These are phyloP conservation scores for Fusarium keratoplasticum DNA, from an alignment of 2,329 filamentous ascomycete species.

Conservation along the genomic window DNA sequence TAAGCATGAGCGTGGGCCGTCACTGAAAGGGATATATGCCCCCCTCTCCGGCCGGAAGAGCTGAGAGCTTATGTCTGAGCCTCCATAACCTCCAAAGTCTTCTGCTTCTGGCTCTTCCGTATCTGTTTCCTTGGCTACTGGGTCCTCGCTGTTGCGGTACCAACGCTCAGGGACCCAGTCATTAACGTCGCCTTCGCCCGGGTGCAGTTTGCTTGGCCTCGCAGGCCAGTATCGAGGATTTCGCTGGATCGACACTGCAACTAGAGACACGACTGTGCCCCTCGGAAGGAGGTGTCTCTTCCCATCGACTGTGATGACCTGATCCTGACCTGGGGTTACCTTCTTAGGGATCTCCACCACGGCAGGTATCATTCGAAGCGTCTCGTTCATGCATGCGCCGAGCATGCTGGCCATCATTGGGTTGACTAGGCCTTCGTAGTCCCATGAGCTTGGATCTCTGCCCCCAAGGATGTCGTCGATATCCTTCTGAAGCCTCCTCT, in stretches of 20 bases:
- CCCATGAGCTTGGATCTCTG: conserved; percentile 71
- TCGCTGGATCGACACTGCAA: conserved; percentile 67
- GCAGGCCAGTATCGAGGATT: conserved; percentile 81
- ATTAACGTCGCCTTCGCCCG: conserved; percentile 66
- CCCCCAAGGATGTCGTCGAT: conserved; percentile 73
- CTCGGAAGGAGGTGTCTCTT: conserved; percentile 68
- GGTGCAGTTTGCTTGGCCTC: conserved; percentile 57
- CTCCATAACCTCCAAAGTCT: conserved; percentile 69
- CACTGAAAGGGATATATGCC: conserved; percentile 68
- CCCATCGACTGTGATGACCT: conserved; percentile 70
- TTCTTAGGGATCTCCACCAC: conserved; percentile 79
- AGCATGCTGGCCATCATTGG: conserved; percentile 75
- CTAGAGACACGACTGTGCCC: conserved; percentile 66
- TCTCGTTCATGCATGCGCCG: conserved; percentile 83
- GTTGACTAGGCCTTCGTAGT: conserved; percentile 75
- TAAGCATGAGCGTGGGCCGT: conserved; percentile 68
- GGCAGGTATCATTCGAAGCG: conserved; percentile 77
- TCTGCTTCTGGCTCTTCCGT: conserved; percentile 52
- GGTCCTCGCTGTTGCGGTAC: conserved; percentile 59
- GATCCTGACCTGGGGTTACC: conserved; percentile 59
- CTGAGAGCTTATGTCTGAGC: conserved; percentile 70
- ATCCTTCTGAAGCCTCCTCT: conserved; percentile 75
- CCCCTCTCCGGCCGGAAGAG: conserved; percentile 71
- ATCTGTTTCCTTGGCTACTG: conserved; percentile 31
- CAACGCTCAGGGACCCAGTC: conserved; percentile 80